Conservation (phyloP, 768 basidiomycete genomes). For the Mycena leptocephala region DNA sequence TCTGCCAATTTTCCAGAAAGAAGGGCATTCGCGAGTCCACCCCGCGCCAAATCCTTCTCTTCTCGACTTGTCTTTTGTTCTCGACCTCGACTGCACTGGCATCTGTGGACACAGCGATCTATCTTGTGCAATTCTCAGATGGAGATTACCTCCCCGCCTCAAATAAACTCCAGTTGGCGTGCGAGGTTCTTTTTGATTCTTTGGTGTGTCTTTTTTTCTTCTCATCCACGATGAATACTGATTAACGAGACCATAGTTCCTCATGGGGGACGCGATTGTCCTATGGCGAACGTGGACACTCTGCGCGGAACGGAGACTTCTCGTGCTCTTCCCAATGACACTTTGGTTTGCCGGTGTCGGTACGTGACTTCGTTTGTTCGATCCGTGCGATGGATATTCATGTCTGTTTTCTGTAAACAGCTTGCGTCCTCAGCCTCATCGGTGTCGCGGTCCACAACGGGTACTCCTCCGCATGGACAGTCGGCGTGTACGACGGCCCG, state of each 20-base stretch:
- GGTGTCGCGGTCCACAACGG: neutral
- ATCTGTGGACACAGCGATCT: slow-evolving; percentile 3
- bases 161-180: slow-evolving; percentile 3
- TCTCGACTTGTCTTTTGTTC: slow-evolving; percentile 18
- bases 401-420: neutral
- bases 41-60: slow-evolving; percentile 8
- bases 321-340: neutral
- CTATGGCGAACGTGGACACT: slow-evolving; percentile 13
- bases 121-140: neutral
- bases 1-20: neutral
- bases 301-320: neutral
- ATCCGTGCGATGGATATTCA: neutral
- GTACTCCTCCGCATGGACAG: neutral
- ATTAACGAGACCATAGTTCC: neutral
- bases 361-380: neutral
- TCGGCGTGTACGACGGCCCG: neutral
- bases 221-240: neutral
- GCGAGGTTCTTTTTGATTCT: slow-evolving; percentile 14
- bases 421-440: neutral
- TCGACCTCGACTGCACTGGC: slow-evolving; percentile 5
- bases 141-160: neutral
- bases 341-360: slow-evolving; percentile 2
- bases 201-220: neutral
- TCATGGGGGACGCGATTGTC: slow-evolving; percentile 15
- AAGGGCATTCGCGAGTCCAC: neutral